These are phyloP conservation scores for Castanea mollissima DNA, from an alignment of 306 rosid genomes.

Conservation along the genomic window DNA sequence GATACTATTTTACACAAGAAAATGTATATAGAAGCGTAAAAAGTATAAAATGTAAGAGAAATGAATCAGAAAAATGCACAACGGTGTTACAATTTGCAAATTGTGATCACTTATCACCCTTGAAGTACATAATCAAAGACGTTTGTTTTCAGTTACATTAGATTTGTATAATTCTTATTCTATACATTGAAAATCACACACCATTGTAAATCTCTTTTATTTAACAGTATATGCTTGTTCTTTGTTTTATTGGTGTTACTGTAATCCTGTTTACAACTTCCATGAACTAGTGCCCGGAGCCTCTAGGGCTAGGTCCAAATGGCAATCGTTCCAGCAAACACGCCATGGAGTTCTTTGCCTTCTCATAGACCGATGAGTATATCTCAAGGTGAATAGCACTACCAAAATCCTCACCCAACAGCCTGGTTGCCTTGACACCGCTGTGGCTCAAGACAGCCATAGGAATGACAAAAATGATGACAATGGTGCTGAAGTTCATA, in stretches of 20 bases:
- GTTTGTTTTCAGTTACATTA: no score
- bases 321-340: constrained; percentile 27
- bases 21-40: no score
- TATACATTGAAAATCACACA: no score
- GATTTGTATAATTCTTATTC: no score
- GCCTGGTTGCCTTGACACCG: constrained; percentile 29
- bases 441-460: constrained; percentile 13
- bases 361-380: constrained; percentile 17
- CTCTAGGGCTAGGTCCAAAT: constrained; percentile 32
- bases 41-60: no score
- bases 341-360: constrained; percentile 22
- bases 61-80: no score
- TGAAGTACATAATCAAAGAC: no score
- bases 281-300: constrained; percentile 29
- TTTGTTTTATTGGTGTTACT: not conserved
- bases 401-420: constrained; percentile 27
- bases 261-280: not conserved
- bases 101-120: no score
- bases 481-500: constrained; percentile 22
- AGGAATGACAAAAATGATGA: constrained; percentile 3
- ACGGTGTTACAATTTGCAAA: not conserved
- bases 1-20: no score
- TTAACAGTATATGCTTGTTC: no score
- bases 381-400: constrained; percentile 23
- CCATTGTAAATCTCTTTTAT: no score